Conservation (phyloP, 352 stramenopile species). For the Pseudoperonospora humuli region DNA sequence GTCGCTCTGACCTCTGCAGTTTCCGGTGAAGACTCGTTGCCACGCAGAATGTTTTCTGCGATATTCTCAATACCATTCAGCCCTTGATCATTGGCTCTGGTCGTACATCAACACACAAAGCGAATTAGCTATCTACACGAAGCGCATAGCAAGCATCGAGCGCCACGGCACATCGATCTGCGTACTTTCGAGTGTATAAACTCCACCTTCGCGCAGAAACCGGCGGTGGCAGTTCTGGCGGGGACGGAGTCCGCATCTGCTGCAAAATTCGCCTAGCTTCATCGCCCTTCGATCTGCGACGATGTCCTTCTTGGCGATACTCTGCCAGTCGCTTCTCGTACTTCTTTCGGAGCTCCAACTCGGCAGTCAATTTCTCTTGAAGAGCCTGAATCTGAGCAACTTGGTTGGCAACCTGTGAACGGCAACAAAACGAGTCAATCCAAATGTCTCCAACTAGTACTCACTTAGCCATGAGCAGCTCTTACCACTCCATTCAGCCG, state of each 20-base stretch:
- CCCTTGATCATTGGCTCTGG: constrained; percentile 27
- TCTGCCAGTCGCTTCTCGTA: constrained; percentile 72
- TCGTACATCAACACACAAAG: constrained; percentile 1
- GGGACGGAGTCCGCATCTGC: constrained; percentile 31
- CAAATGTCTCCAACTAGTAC: not conserved
- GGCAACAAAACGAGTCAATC: not conserved
- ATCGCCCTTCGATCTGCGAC: constrained; percentile 39
- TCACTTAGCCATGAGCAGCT: not conserved
- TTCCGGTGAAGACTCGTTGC: constrained; percentile 28
- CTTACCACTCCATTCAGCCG: constrained; percentile 57
- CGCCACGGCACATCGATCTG: constrained; percentile 6
- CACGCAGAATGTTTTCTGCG: constrained; percentile 63
- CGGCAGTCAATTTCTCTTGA: constrained; percentile 55
- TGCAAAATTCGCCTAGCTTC: constrained; percentile 35
- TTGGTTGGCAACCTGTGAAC: constrained; percentile 47
- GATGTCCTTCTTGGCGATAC: constrained; percentile 57
- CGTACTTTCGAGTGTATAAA: constrained; percentile 57
- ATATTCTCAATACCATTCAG: constrained; percentile 70
- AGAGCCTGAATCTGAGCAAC: constrained; percentile 52
- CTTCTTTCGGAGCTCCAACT: constrained; percentile 62
- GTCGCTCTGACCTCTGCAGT: constrained; percentile 25
- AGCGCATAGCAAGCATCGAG: constrained; percentile 9
- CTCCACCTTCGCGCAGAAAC: constrained; percentile 52
- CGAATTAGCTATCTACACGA: constrained; percentile 2
- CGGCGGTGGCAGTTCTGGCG: constrained; percentile 34